Evolutionary conservation across 1,284 basidiomycete species (phyloP), one percentile per base, ranked within the genome.

Genomic region (Phlebopus sp.): DNA sequence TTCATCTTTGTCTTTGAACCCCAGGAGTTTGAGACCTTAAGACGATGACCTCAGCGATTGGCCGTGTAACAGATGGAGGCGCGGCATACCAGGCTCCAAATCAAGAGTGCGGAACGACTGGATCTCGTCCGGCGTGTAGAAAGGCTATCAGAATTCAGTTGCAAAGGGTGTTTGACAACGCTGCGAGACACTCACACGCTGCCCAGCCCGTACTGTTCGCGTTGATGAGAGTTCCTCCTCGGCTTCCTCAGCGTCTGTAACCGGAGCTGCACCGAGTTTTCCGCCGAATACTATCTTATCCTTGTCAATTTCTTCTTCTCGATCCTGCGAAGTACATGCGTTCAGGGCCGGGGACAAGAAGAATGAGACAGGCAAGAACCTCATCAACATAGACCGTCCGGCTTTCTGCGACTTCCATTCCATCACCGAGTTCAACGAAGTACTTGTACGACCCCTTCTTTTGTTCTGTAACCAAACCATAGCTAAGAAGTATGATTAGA

Each of bases 21-120:
- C 97, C 18, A 99, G 80, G 4, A 99, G 80, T 66, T 87, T 92
- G 62, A 99, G 82, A 6, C 84, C 84, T 81, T n/a, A n/a, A 54
- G 19, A 45, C 14, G 21, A 15, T 3, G 32, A 54, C n/a, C 23
- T 27, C 4, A 40, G 31, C 38, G 36, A 35, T 27, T 43, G 25
- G 46, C 40, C 29, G 10, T 1, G 18, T 18, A 18, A 39, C 3
- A 18, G 36, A 9, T 2, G 9, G 13, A 17, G 36, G 19, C n/a
- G 19, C 42, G 19, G 66, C 77, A 52, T 52, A 90, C 90, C 81
- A 51, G 92, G 86, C 54, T 86, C 75, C 37, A 92, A 68, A 10
- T 84, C 87, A 52, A 94, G 63, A 0, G 86, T 89, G 52, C 90
- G 84, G 70, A 97, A 89, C 13, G 82, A 78, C 27, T 76, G 78